Conservation (phyloP, 164 flowering plant genomes). For the Houttuynia cordata region DNA sequence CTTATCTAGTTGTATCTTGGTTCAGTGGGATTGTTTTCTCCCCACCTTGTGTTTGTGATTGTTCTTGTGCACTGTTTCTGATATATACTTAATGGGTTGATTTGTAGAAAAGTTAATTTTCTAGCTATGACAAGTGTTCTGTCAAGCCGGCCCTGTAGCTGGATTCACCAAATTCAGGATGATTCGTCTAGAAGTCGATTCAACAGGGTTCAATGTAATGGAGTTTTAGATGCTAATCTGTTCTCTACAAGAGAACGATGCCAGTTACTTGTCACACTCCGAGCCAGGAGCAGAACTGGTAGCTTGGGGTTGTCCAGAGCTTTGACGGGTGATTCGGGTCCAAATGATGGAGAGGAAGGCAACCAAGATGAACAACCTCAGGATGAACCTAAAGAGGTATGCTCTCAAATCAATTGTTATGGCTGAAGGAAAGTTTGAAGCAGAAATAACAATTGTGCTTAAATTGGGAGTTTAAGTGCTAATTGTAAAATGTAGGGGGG, state of each 20-base stretch:
- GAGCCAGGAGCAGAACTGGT: constrained; percentile 15
- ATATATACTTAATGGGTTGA: neutral
- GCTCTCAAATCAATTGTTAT: constrained; percentile 3
- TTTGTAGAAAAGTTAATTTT: constrained; percentile 2
- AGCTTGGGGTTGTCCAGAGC: constrained; percentile 20
- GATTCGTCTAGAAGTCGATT: constrained; percentile 13
- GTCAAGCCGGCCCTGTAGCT: constrained; percentile 26
- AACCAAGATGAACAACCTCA: constrained; percentile 19
- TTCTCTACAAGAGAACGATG: constrained; percentile 12
- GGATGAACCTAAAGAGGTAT: constrained; percentile 25
- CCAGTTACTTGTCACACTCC: constrained; percentile 7
- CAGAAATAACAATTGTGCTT: neutral
- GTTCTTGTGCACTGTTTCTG: neutral
- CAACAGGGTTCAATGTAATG: constrained; percentile 16
- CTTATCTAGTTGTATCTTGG: too few relatives aligned
- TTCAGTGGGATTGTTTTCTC: too few relatives aligned
- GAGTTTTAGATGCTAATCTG: constrained; percentile 10
- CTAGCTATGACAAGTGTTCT: constrained; percentile 38
- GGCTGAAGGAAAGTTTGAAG: neutral
- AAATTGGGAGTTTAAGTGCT: neutral
- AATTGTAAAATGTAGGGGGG: constrained; percentile 26
- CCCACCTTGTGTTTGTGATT: neutral
- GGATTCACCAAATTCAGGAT: constrained; percentile 19
- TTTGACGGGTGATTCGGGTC: constrained; percentile 26
- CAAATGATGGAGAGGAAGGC: constrained; percentile 28